phyloP scores from a whole-genome alignment of 148 eudicot species.

The Amaranthus cruentus region DNA sequence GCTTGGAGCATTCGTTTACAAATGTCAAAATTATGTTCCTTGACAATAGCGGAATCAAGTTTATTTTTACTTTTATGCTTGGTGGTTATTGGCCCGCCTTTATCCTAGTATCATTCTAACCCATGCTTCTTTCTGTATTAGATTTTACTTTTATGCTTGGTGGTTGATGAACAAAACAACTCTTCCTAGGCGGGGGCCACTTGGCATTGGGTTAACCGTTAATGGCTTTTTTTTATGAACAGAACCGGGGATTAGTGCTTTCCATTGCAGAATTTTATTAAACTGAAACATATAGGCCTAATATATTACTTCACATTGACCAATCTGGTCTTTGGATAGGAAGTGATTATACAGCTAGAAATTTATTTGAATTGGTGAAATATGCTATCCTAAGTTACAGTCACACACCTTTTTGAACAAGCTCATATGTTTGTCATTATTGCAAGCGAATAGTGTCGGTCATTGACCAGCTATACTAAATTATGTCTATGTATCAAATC shows the following conservation, averaged over 20 bases:
- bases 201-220: too few relatives aligned
- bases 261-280: neutral
- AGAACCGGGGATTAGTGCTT: neutral
- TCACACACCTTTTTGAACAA: constrained; percentile 15
- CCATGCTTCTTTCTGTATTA: neutral
- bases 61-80: neutral
- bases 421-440: constrained; percentile 12
- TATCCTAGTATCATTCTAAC: neutral
- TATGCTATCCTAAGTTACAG: constrained; percentile 8
- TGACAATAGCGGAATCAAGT: neutral
- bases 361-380: constrained; percentile 10
- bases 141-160: neutral
- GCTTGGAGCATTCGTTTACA: neutral
- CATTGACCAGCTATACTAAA: constrained; percentile 14
- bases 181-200: too few relatives aligned
- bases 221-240: neutral
- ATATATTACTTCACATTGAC: neutral
- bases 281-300: constrained; percentile 5
- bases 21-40: neutral
- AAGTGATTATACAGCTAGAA: constrained; percentile 8
- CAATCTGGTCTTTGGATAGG: constrained; percentile 1
- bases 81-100: neutral
- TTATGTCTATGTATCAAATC: constrained; percentile 16
- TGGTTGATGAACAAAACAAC: too few relatives aligned
- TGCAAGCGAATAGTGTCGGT: constrained; percentile 11